Percentiles rank a stretch among this genome's conserved stretches.
Conservation (phyloP, 371 early-diverging fungal genomes). For the Mucor lusitanicus region DNA sequence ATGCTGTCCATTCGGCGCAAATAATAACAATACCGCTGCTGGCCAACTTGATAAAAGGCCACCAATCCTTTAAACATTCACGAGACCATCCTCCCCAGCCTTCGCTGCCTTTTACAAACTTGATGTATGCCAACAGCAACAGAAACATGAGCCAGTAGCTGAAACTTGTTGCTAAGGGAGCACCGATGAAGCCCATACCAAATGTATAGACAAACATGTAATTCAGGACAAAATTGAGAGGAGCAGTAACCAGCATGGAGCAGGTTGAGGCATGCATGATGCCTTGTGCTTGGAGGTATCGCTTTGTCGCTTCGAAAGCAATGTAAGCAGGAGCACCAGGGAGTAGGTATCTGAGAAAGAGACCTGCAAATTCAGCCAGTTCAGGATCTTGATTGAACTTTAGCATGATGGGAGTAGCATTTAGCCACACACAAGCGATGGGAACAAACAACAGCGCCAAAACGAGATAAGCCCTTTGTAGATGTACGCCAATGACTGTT, state of each 20-base stretch:
- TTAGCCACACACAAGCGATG: conserved; percentile 77
- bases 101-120: conserved; percentile 65
- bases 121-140: conserved; percentile 64
- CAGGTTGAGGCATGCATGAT: conserved; percentile 82
- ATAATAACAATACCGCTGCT: conserved; percentile 72
- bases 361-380: conserved; percentile 44
- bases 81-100: conserved; percentile 89
- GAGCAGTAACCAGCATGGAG: conserved; percentile 69
- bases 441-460: conserved; percentile 67
- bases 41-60: conserved; percentile 72
- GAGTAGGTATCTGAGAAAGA: conserved; percentile 69
- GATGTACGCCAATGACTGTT: conserved; percentile 73
- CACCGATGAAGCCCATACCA: conserved; percentile 79
- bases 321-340: conserved; percentile 76
- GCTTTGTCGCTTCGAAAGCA: conserved; percentile 77
- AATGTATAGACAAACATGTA: conserved; percentile 74
- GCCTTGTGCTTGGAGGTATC: conserved; percentile 84
- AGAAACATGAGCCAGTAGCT: conserved; percentile 74
- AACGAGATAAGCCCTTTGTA: conserved; percentile 84
- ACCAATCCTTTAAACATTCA: conserved; percentile 65
- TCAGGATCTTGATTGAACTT: conserved; percentile 48
- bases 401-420: conserved; percentile 57
- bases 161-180: conserved; percentile 78
- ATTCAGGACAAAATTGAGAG: conserved; percentile 75
- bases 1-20: conserved; percentile 77